phyloP scores from a whole-genome alignment of 2,329 filamentous ascomycete species.

The Westerdykella sp. region DNA sequence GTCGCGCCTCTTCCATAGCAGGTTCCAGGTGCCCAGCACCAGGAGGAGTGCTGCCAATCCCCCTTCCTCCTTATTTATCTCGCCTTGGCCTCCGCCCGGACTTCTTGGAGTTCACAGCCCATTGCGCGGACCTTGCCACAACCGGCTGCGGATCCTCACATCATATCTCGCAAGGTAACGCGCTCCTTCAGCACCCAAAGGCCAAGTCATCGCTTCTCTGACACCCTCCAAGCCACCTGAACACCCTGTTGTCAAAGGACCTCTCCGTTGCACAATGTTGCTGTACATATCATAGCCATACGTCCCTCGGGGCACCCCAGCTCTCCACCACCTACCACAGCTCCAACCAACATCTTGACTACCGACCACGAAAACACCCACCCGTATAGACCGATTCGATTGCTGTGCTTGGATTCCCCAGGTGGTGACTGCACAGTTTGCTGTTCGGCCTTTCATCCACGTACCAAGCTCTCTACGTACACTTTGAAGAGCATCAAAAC shows the following conservation, averaged over 20 bases:
- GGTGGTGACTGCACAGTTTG: no score
- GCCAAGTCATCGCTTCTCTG: conserved; percentile 15
- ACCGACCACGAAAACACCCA: conserved; percentile 4
- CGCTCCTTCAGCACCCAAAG: conserved; percentile 16
- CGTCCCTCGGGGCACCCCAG: conserved; percentile 33
- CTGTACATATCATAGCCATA: conserved; percentile 33
- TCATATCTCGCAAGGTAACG: conserved; percentile 27
- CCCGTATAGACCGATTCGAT: neutral
- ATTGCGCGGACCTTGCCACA: conserved; percentile 28
- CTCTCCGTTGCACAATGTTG: conserved; percentile 27
- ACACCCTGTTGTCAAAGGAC: conserved; percentile 26
- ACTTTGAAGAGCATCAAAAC: neutral
- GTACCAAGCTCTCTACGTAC: conserved; percentile 5
- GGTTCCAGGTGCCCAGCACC: conserved; percentile 2
- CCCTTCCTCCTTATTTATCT: conserved; percentile 2
- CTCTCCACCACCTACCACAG: conserved; percentile 10
- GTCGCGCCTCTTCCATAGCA: conserved; percentile 4
- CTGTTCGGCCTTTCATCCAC: conserved; percentile 3
- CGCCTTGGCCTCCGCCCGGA: conserved; percentile 6
- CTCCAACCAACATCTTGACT: conserved; percentile 5
- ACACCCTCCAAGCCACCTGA: conserved; percentile 15
- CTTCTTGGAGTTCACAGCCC: conserved; percentile 18
- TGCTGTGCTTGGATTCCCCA: no score
- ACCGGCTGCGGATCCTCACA: conserved; percentile 25
- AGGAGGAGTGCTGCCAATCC: conserved; percentile 4